Base-by-base conservation (phyloP, 768 basidiomycete species). In the Xanthoconium stramineum region DNA sequence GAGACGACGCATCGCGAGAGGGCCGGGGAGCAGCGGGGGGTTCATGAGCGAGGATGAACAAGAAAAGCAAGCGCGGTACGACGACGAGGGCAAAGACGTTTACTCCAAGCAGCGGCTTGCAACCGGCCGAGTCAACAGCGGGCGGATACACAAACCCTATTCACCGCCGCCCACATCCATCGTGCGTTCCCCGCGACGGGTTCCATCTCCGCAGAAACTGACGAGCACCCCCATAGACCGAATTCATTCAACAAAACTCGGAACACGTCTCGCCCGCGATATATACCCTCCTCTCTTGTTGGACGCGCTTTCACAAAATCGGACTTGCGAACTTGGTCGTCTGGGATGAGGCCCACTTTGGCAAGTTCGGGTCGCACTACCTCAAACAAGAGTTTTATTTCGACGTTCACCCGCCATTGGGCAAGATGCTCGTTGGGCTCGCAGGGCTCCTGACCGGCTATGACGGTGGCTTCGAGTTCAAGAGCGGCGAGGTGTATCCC, bases 321-420 rank as follows among this genome's bases (percentile, higher is more conserved):
- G 96, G 97, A 13, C 83, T 85, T 53, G 81, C 91, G 35, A 82
- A 88, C 66, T 69, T 82, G 60, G 96, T 99, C 72, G 85, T 98
- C 56, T 98, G 96, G 97, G 97, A 99, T 72, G 97, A 99, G 78
- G 96, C 97, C 38, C 97, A 99, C 74, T 99, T 98, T 73, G 97
- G 97, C 63, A 98, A 99, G 75, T 98, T 99, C 74, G 97, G 93
- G 49, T 92, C 92, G 49, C 89, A 98, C 74, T 98, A 99, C 74
- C 85, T 99, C 74, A 97, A 98, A 74, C 90, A 94, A 67, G 94
- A 97, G 71, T 98, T 98, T 75, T 98, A 98, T 79, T 98, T 98
- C 71, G 97, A 99, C 67, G 97, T 98, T 29, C 97, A 99, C 66
- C 97, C 97, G 6, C 97, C 97, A 0, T 80, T 99, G 40, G 97